Conservation (phyloP, 2,329 filamentous ascomycete species). For the Calonectria pseudoreteaudii region DNA sequence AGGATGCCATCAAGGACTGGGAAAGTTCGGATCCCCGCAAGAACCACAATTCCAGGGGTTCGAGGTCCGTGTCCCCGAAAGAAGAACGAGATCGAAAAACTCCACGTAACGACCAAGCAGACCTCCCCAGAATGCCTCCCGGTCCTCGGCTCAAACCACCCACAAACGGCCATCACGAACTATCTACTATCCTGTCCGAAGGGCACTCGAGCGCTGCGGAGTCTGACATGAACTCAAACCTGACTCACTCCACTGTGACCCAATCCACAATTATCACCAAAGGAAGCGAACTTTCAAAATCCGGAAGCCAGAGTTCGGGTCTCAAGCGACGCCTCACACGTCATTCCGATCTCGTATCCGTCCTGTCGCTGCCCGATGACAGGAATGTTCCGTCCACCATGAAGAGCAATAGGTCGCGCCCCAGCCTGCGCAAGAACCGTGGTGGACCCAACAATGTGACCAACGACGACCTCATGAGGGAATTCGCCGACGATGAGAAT, state of each 20-base stretch:
- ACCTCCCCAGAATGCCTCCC: constrained; percentile 42
- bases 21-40: constrained; percentile 40
- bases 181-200: constrained; percentile 69
- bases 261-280: constrained; percentile 63
- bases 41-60: constrained; percentile 25
- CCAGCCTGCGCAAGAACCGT: constrained; percentile 81
- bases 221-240: constrained; percentile 63
- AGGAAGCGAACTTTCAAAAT: constrained; percentile 55
- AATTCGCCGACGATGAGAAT: constrained; percentile 84
- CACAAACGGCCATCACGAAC: constrained; percentile 65
- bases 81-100: constrained; percentile 36
- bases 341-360: constrained; percentile 93
- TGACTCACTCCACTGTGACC: constrained; percentile 68
- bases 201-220: constrained; percentile 58
- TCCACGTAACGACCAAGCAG: constrained; percentile 31
- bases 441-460: constrained; percentile 76
- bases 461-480: constrained; percentile 79
- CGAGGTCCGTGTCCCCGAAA: constrained; percentile 33
- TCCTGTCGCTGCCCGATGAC: constrained; percentile 80
- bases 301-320: constrained; percentile 60
- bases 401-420: constrained; percentile 79
- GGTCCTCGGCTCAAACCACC: constrained; percentile 58
- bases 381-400: constrained; percentile 67
- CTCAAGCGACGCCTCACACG: constrained; percentile 85
- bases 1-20: constrained; percentile 42